A percentile compares a stretch with the other conserved stretches of the same genome.
Evolutionary conservation across 148 eudicot species (phyloP).

Genomic region (Rhododendron kiyosumense): DNA sequence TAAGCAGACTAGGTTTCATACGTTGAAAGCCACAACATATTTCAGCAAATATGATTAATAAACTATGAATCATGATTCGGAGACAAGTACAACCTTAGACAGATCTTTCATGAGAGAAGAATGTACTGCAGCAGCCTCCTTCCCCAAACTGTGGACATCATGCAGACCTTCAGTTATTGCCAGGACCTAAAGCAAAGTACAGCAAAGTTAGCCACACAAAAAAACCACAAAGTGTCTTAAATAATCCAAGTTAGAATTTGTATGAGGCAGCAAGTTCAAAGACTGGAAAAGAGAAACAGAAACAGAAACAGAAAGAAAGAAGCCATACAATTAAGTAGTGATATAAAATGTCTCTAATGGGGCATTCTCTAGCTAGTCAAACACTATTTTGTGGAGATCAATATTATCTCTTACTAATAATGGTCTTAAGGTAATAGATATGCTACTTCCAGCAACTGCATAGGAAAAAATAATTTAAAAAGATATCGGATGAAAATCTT

Average conservation of each 20-base stretch:
- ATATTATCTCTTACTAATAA: not conserved
- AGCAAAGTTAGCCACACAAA: constrained; percentile 2
- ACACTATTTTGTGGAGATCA: not conserved
- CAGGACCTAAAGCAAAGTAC: constrained; percentile 51
- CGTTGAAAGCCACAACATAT: not conserved
- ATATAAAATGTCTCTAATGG: not conserved
- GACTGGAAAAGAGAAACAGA: not conserved
- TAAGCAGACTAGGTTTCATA: not conserved
- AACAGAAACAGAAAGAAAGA: not conserved
- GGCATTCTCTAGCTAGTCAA: not conserved
- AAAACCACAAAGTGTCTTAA: not conserved
- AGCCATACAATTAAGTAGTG: not conserved
- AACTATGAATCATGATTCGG: not conserved
- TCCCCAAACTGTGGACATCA: constrained; percentile 90
- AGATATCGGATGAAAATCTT: not conserved
- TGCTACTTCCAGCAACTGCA: not conserved
- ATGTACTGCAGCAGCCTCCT: constrained; percentile 90
- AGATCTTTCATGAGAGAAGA: constrained; percentile 69
- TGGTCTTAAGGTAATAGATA: not conserved
- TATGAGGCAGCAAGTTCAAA: not conserved
- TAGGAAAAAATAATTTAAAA: not conserved
- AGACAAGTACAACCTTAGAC: constrained; percentile 57
- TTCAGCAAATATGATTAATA: not conserved
- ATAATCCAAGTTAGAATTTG: not conserved
- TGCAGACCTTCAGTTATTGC: constrained; percentile 83